A percentile compares a stretch with the other conserved stretches of the same genome.
phyloP scores from a whole-genome alignment of 495 filamentous ascomycete species.

The Podospora didyma region DNA sequence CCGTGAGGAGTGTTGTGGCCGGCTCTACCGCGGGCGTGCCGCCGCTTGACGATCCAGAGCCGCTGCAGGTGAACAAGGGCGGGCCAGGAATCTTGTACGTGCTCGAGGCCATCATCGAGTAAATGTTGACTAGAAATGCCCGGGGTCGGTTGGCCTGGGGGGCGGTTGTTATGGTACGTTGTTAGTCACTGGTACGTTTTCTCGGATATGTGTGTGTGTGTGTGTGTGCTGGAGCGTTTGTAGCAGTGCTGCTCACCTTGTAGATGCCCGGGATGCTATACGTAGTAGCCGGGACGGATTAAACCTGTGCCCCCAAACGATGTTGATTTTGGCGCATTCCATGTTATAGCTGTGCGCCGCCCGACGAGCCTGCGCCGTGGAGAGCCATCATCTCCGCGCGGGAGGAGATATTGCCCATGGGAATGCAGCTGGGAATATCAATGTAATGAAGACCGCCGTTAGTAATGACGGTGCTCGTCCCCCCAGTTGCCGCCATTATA shows the following conservation, averaged over 20 bases:
- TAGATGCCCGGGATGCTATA: slow-evolving; percentile 45
- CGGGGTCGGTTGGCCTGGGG: slow-evolving; percentile 25
- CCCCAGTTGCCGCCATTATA: slow-evolving; percentile 36
- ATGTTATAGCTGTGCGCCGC: slow-evolving; percentile 52
- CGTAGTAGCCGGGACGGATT: slow-evolving; percentile 29
- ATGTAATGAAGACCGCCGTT: slow-evolving; percentile 42
- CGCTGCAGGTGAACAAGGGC: slow-evolving; percentile 27
- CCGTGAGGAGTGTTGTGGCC: slow-evolving; percentile 21
- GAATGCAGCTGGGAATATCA: slow-evolving; percentile 42
- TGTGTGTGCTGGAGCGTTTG: no score
- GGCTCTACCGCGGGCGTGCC: slow-evolving; percentile 20
- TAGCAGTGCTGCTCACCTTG: no score
- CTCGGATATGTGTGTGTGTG: no score
- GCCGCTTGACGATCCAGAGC: slow-evolving; percentile 15
- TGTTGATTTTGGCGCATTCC: slow-evolving; percentile 49
- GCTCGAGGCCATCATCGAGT: slow-evolving; percentile 26
- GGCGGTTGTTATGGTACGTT: no score
- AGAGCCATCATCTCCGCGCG: slow-evolving; percentile 45
- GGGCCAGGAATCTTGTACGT: slow-evolving; percentile 34
- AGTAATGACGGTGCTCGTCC: slow-evolving; percentile 39
- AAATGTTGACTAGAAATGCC: slow-evolving; percentile 37
- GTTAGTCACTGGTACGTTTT: no score
- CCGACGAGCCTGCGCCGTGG: slow-evolving; percentile 34
- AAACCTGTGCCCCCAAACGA: slow-evolving; percentile 37
- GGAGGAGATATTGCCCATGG: slow-evolving; percentile 37